Evolutionary conservation across 1,139 yeast genomes (phyloP), one percentile per base, ranked within the genome.

Genomic region (Sugiyamaella paludigena): DNA sequence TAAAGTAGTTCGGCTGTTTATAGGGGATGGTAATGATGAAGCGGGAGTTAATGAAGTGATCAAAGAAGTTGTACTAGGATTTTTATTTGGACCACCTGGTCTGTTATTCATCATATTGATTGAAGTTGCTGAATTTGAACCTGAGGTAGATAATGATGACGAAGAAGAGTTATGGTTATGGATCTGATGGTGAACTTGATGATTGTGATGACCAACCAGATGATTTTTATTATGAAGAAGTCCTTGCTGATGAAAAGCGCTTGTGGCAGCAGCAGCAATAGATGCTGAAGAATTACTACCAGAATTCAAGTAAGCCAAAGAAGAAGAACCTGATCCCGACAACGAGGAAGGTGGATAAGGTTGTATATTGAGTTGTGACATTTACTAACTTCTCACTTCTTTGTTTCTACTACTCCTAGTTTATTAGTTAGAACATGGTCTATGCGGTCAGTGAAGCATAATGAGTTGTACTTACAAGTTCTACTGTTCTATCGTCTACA

Each of bases 261-360:
- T 4, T 19, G 24, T 19, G 3, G 24, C 24, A n/a, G n/a, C n/a
- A n/a, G n/a, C n/a, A n/a, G n/a, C n/a, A n/a, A n/a, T n/a, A 4
- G 71, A 70, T 29, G 65, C 65, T 7, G 67, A 66, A 32, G 68
- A 62, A 34, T 66, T 24, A 66, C 55, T 50, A 9, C 55, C 54
- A 3, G 60, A 57, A 27, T 56, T 50, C n/a, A 61, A 47, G 19
- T 60, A 52, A 10, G 64, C 59, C 24, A 59, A 54, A n/a, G 55
- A 55, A 16, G 54, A 51, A 13, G 59, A 50, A 5, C 51, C 53
- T 19, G 52, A 55, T 11, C 57, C 58, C 12, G 54, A 52, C 19
- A 45, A 58, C 10, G 57, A 58, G n/a, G 62, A 55, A 12, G 60
- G 57, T 10, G 60, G 60, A 8, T 55, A 57, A 16, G 43, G 49